Evolutionary conservation across 2,329 filamentous ascomycete genomes (phyloP).

Genomic region (Sarocladiaceae sp.): DNA sequence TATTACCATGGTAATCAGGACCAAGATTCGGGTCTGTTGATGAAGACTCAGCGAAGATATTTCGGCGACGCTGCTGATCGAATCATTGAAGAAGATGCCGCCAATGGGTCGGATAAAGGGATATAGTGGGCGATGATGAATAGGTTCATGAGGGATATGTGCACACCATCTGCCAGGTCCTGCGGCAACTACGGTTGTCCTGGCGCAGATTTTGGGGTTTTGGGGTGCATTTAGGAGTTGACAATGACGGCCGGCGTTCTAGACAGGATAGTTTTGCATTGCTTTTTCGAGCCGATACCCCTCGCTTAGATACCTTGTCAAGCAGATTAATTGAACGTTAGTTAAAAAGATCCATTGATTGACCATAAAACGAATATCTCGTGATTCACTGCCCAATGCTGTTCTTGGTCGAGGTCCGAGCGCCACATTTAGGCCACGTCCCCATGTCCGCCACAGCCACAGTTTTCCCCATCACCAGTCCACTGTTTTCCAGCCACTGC

Average conservation of each 20-base stretch:
- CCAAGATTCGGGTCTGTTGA: constrained; percentile 28
- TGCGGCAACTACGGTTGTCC: background rate
- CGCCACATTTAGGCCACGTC: background rate
- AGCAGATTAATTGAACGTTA: background rate
- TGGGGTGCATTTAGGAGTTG: background rate
- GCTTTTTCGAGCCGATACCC: constrained; percentile 8
- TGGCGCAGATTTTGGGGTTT: background rate
- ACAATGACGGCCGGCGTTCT: background rate
- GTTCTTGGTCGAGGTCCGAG: too few species aligned
- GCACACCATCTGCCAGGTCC: too few species aligned
- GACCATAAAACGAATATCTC: too few species aligned
- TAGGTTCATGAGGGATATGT: background rate
- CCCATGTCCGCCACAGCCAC: constrained; percentile 5
- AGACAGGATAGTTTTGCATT: constrained; percentile 8
- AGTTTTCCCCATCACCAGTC: background rate
- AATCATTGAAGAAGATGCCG: constrained; percentile 33
- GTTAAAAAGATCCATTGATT: too few species aligned
- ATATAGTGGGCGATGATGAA: constrained; percentile 13
- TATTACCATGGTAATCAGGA: constrained; percentile 24
- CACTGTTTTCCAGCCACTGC: constrained; percentile 3
- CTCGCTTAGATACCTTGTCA: background rate
- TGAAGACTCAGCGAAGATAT: constrained; percentile 30
- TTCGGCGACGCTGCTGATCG: constrained; percentile 28
- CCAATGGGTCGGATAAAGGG: constrained; percentile 18
- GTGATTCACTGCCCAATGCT: background rate